A percentile compares a stretch with the other conserved stretches of the same genome.
Evolutionary conservation across 768 basidiomycete genomes (phyloP).

Genomic region (Xanthoconium stramineum): DNA sequence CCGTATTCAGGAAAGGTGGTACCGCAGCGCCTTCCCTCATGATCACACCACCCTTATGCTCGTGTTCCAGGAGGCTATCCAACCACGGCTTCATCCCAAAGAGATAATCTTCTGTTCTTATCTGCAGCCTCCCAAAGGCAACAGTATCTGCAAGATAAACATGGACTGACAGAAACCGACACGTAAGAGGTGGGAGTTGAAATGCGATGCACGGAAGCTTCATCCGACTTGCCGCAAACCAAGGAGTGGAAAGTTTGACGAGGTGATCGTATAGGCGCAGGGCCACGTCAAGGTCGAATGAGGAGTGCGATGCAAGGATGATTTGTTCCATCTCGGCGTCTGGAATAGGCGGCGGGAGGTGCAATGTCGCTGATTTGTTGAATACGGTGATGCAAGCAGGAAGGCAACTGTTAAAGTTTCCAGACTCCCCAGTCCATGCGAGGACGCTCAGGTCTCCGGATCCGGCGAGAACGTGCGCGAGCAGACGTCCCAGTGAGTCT

Average conservation of each 20-base stretch:
- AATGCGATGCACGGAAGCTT: slow-evolving; percentile 4
- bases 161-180: not conserved
- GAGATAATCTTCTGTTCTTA: not conserved
- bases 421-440: not conserved
- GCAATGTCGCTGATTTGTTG: not conserved
- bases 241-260: not conserved
- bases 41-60: not conserved
- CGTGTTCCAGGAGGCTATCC: not conserved
- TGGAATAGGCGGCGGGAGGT: not conserved
- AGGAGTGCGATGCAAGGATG: not conserved
- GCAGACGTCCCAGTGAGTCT: not conserved
- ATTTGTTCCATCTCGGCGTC: not conserved
- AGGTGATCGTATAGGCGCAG: not conserved
- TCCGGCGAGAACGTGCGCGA: not conserved
- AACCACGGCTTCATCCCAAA: slow-evolving; percentile 1
- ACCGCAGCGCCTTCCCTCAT: no score
- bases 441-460: not conserved
- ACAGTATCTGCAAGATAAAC: not conserved
- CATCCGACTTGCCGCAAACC: slow-evolving; percentile 5
- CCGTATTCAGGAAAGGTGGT: not conserved
- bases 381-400: not conserved
- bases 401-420: not conserved
- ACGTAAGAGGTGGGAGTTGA: not conserved
- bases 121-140: not conserved
- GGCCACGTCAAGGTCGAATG: not conserved